phyloP scores from a whole-genome alignment of 352 stramenopile genomes.

The Phytopythium boreale region DNA sequence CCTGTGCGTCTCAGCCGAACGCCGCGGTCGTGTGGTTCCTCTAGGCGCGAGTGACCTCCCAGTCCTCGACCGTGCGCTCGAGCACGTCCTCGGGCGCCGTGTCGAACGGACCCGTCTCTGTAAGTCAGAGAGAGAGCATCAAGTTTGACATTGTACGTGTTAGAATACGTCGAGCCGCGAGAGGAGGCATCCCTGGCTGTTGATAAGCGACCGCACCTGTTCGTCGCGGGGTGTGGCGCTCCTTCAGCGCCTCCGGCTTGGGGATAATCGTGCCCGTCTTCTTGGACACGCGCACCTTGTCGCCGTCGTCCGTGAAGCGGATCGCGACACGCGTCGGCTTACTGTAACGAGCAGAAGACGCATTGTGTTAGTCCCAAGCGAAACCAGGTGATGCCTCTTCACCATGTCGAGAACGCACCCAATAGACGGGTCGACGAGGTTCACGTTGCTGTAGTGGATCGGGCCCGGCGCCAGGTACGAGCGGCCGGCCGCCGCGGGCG shows the following conservation, averaged over 20 bases:
- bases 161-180: constrained; percentile 1
- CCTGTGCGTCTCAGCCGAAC: neutral
- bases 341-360: constrained; percentile 14
- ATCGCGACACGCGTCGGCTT: constrained; percentile 78
- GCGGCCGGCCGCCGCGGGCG: constrained; percentile 55
- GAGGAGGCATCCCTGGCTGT: neutral
- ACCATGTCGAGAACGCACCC: constrained; percentile 25
- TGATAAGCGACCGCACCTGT: constrained; percentile 40
- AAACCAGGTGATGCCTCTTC: too few relatives aligned
- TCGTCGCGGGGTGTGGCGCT: constrained; percentile 79
- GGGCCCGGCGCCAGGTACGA: constrained; percentile 79
- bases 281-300: constrained; percentile 94
- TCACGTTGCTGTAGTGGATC: constrained; percentile 89
- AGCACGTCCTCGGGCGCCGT: constrained; percentile 77
- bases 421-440: constrained; percentile 79
- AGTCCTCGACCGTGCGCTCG: constrained; percentile 75
- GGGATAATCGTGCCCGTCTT: constrained; percentile 95
- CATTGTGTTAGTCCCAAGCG: neutral
- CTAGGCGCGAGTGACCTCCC: constrained; percentile 71
- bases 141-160: too few relatives aligned
- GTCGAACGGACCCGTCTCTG: constrained; percentile 80
- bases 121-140: constrained; percentile 6
- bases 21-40: neutral
- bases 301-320: constrained; percentile 89
- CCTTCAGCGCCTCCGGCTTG: constrained; percentile 89